Base-by-base conservation (phyloP, 1,284 basidiomycete genomes). In the Cryptococcus wingfieldii region DNA sequence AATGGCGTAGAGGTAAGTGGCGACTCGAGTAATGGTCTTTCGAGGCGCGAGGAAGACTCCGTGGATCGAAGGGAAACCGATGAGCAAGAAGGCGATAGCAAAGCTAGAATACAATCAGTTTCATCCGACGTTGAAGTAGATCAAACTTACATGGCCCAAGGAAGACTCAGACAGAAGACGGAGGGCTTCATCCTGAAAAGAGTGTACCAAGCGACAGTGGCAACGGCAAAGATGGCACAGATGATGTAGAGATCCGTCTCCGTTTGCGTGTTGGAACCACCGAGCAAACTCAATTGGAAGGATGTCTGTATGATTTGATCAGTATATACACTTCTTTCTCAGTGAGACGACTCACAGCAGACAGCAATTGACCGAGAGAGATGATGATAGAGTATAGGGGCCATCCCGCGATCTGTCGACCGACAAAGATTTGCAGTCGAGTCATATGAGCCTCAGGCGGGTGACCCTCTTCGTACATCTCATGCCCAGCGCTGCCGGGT, bases 331-430 rank as follows among this genome's bases (percentile, higher is more conserved):
- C 38, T 10, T 47, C 23, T 23, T 23, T 23, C 23, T 23, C 23
- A 23, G 23, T 25, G 27, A 37, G 25, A 53, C 16, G 39, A 70
- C 71, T 63, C 55, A 74, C 72, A 23, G 62, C 64, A 45, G 53
- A 63, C 61, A 82, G 58, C 49, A 85, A 83, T 80, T 91, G 90
- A 50, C 90, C 91, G 41, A 88, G 66, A 41, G 86, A 90, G 58
- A 94, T 87, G 67, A 94, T 80, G 65, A 94, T 88, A 34, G 89
- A 87, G 77, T 95, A 95, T 60, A 94, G 71, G 2, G 91, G 91
- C 91, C 91, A 95, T 50, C 87, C 87, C 47, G 78, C 83, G 48
- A 91, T 71, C 71, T 88, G 84, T 48, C 88, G 81, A 47, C 88
- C 81, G 83, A 94, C 82, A 25, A 84, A 82, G 62, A 92, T 86